Evolutionary conservation across 2,329 filamentous ascomycete genomes (phyloP).

Genomic region (Scedosporium boydii): DNA sequence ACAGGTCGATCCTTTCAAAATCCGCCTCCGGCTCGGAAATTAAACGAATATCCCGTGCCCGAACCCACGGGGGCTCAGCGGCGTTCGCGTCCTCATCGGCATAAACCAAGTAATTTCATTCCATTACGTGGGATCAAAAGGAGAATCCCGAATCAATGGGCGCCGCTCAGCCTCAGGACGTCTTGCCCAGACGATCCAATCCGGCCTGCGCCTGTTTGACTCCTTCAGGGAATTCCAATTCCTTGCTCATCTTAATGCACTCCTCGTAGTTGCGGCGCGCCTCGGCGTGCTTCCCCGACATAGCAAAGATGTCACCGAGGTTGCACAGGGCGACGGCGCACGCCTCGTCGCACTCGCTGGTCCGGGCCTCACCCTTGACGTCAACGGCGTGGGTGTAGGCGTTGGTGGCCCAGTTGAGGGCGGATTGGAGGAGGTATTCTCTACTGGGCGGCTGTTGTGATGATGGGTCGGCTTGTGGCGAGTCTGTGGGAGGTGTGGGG

Average conservation of each 20-base stretch:
- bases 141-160: background rate
- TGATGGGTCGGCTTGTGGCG: background rate
- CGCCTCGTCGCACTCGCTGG: conserved; percentile 71
- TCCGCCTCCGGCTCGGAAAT: background rate
- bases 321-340: conserved; percentile 82
- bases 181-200: conserved; percentile 21
- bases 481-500: background rate
- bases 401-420: conserved; percentile 69
- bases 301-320: conserved; percentile 72
- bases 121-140: background rate
- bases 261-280: conserved; percentile 62
- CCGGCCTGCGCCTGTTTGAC: conserved; percentile 43
- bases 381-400: conserved; percentile 58
- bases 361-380: conserved; percentile 57
- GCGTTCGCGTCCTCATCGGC: background rate
- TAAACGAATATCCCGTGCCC: background rate
- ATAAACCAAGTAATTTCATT: background rate
- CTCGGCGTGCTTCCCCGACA: conserved; percentile 55
- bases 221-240: conserved; percentile 41
- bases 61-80: background rate
- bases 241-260: conserved; percentile 51
- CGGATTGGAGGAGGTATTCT: conserved; percentile 56
- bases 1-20: background rate
- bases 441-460: conserved; percentile 14
- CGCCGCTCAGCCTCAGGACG: background rate